A percentile compares a stretch with the other conserved stretches of the same genome.
Evolutionary conservation across 306 rosid species (phyloP).

Genomic region (Vicia villosa): DNA sequence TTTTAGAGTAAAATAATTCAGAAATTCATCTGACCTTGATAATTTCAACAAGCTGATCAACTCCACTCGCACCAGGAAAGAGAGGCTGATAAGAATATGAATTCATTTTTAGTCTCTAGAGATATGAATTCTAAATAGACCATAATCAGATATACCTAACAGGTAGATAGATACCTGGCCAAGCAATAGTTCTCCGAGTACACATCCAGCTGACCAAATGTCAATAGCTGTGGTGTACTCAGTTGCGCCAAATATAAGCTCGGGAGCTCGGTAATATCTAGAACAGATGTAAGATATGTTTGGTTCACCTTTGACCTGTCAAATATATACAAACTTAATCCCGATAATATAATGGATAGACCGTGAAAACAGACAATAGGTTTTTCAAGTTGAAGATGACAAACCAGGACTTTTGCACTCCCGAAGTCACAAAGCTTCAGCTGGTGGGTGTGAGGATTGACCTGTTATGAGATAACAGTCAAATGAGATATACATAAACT

Average conservation of each 20-base stretch:
- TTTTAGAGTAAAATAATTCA: neutral
- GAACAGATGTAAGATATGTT: conserved; percentile 93
- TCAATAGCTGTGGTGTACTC: conserved; percentile 88
- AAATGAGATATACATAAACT: conserved; percentile 21
- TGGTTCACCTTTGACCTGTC: conserved; percentile 85
- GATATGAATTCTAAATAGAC: conserved; percentile 17
- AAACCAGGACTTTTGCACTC: conserved; percentile 90
- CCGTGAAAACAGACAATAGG: neutral
- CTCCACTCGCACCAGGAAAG: conserved; percentile 92
- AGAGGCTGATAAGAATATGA: conserved; percentile 62
- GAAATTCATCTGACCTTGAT: conserved; percentile 62
- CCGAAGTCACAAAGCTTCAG: conserved; percentile 89
- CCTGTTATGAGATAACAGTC: conserved; percentile 50
- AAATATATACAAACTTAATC: conserved; percentile 28
- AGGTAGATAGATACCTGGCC: conserved; percentile 65
- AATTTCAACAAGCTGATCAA: conserved; percentile 86
- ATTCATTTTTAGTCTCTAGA: conserved; percentile 35
- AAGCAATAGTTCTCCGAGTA: conserved; percentile 79
- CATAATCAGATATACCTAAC: conserved; percentile 10
- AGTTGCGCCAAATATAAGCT: conserved; percentile 89
- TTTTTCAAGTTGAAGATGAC: conserved; percentile 34
- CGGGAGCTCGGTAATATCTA: conserved; percentile 91
- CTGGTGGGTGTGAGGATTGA: conserved; percentile 83
- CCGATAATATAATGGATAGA: neutral
- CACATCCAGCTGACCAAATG: conserved; percentile 96